Percentiles rank a stretch among this genome's conserved stretches.
These are phyloP conservation scores for Exophiala alcalophila DNA, from an alignment of 2,329 filamentous ascomycete genomes.

Conservation along the genomic window DNA sequence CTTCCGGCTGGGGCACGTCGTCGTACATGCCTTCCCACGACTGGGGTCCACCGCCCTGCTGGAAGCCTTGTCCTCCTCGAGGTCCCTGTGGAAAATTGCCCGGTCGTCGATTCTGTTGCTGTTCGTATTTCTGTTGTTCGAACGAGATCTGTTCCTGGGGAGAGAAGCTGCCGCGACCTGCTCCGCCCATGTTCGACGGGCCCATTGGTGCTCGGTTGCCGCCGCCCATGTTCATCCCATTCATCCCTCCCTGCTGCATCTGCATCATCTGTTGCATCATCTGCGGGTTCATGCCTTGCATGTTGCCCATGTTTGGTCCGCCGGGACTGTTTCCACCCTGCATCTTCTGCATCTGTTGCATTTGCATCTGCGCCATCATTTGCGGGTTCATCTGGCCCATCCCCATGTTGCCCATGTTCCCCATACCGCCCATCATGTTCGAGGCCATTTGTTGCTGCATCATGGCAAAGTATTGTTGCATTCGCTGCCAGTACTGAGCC, in stretches of 20 bases:
- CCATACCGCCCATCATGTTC: constrained; percentile 62
- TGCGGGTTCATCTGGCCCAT: constrained; percentile 43
- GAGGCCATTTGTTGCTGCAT: constrained; percentile 87
- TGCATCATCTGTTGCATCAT: constrained; percentile 57
- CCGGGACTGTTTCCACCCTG: constrained; percentile 33
- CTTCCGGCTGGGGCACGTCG: constrained; percentile 80
- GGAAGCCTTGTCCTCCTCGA: constrained; percentile 26
- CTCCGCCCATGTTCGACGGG: constrained; percentile 40
- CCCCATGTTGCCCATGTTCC: constrained; percentile 45
- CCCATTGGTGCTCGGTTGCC: constrained; percentile 31
- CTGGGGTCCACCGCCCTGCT: constrained; percentile 61
- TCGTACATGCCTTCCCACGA: constrained; percentile 99
- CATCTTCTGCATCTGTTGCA: constrained; percentile 61
- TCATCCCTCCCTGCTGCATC: constrained; percentile 43
- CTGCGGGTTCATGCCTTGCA: constrained; percentile 33
- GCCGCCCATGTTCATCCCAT: constrained; percentile 33
- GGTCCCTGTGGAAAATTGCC: constrained; percentile 31
- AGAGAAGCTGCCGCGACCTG: constrained; percentile 56
- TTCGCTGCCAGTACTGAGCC: constrained; percentile 97
- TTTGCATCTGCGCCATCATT: constrained; percentile 59
- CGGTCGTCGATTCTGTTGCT: constrained; percentile 59
- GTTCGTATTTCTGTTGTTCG: constrained; percentile 75
- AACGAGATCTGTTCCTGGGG: constrained; percentile 71
- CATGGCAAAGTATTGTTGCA: constrained; percentile 95
- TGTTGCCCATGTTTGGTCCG: constrained; percentile 31